A percentile compares a stretch with the other conserved stretches of the same genome.
Conservation (phyloP, 139 green algal species). For the Medakamo hakoo region DNA sequence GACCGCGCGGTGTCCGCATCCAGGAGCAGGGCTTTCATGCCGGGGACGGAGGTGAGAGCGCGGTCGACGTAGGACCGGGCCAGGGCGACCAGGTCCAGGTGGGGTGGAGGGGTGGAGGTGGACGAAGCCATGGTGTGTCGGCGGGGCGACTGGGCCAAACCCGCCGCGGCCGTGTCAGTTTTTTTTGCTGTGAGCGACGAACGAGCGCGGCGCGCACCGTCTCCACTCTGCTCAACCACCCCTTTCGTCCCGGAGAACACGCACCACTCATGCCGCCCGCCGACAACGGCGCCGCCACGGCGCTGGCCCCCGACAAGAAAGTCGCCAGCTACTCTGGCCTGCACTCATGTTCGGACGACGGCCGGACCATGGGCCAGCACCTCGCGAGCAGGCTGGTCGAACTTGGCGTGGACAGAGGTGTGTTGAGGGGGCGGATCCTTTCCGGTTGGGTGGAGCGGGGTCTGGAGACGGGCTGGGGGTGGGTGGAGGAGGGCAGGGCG, state of each 20-base stretch:
- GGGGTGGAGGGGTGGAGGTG: background rate
- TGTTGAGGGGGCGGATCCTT: no score
- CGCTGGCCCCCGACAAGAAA: no score
- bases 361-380: constrained; percentile 22
- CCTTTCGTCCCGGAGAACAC: no score
- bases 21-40: constrained; percentile 86
- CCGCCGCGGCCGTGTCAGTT: background rate
- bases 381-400: constrained; percentile 33
- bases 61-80: constrained; percentile 31
- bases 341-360: background rate
- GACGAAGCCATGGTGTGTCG: no score
- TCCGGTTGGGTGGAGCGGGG: constrained; percentile 6
- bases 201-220: no score
- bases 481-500: no score
- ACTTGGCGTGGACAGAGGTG: constrained; percentile 20
- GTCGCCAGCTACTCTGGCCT: no score
- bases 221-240: no score
- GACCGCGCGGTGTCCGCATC: constrained; percentile 78
- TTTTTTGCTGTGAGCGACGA: no score
- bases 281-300: no score
- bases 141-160: no score
- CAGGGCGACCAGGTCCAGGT: constrained; percentile 36
- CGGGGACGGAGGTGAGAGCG: constrained; percentile 38
- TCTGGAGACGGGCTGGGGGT: background rate
- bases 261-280: no score